phyloP scores from a whole-genome alignment of 2,329 filamentous ascomycete species.

The Neonectria punicea region DNA sequence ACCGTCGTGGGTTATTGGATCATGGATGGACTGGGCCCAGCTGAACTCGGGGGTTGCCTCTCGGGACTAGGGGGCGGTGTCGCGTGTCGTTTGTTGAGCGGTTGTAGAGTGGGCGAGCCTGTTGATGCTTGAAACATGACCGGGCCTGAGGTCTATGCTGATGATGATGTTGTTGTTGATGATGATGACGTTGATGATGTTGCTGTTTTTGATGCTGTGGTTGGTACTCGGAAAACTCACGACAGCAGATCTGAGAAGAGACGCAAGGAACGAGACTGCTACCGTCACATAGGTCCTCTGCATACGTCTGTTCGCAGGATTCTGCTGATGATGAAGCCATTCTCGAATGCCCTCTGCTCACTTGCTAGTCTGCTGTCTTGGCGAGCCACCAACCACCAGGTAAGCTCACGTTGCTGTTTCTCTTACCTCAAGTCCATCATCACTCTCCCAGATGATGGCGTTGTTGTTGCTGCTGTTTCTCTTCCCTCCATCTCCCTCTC shows the following conservation, averaged over 20 bases:
- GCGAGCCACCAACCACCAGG: conserved; percentile 4
- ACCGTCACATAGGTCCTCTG: not conserved
- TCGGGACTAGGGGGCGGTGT: conserved; percentile 5
- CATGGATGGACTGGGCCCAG: not conserved
- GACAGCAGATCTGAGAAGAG: conserved; percentile 11
- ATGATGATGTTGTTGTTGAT: conserved; percentile 11
- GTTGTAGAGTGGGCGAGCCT: conserved; percentile 15
- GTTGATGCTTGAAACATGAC: conserved; percentile 11
- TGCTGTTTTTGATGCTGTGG: conserved; percentile 11
- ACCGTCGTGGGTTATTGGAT: conserved; percentile 15
- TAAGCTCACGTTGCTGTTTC: conserved; percentile 4
- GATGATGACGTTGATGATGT: conserved; percentile 10
- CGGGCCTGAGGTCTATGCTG: conserved; percentile 27
- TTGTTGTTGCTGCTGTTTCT: not conserved
- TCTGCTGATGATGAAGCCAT: conserved; percentile 6
- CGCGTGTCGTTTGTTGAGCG: conserved; percentile 21
- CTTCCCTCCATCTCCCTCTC: not conserved
- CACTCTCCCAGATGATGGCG: not conserved
- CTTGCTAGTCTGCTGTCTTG: not conserved
- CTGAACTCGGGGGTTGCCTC: conserved; percentile 18
- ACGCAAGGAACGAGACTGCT: not conserved
- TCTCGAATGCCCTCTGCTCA: not conserved
- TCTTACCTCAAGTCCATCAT: not conserved
- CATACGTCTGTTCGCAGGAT: not conserved
- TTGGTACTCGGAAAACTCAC: conserved; percentile 6